Percentiles rank a stretch among this genome's conserved stretches.
These are phyloP conservation scores for Cylindrotheca closterium DNA, from an alignment of 108 stramenopile species.

Conservation along the genomic window DNA sequence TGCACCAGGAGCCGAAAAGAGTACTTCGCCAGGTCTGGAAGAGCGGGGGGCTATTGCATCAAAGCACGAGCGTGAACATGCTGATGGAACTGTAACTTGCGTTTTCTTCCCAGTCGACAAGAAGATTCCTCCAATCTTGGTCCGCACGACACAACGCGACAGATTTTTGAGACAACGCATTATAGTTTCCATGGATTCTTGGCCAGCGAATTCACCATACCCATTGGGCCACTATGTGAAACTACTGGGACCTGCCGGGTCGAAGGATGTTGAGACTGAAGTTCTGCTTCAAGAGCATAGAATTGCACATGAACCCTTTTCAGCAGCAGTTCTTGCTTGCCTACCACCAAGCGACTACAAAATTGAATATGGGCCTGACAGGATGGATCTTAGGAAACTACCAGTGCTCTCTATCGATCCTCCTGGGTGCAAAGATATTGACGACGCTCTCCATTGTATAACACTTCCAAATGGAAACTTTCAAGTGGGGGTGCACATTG, in stretches of 20 bases:
- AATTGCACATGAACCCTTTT: constrained; percentile 95
- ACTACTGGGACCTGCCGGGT: constrained; percentile 86
- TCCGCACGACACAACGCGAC: constrained; percentile 79
- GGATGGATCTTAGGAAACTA: constrained; percentile 87
- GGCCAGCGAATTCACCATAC: constrained; percentile 85
- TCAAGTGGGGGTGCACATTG: constrained; percentile 97
- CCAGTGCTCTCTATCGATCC: constrained; percentile 97
- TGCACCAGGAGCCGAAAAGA: neutral
- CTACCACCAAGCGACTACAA: constrained; percentile 93
- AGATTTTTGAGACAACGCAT: constrained; percentile 78
- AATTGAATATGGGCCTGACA: constrained; percentile 80
- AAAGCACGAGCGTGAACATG: constrained; percentile 68
- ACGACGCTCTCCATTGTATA: constrained; percentile 97
- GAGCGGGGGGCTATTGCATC: constrained; percentile 81
- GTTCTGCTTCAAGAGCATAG: constrained; percentile 93
- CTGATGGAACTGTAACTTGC: constrained; percentile 76
- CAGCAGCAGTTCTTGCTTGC: constrained; percentile 94
- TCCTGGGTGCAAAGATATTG: constrained; percentile 99
- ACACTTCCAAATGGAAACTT: constrained; percentile 90
- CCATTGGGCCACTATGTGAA: constrained; percentile 94
- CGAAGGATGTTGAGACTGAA: constrained; percentile 95
- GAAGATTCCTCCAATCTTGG: constrained; percentile 77
- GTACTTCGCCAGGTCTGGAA: constrained; percentile 10
- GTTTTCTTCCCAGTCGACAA: constrained; percentile 93
- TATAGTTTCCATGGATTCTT: constrained; percentile 86